Conservation (phyloP, 106 monocot species). For the Agapanthus africanus region DNA sequence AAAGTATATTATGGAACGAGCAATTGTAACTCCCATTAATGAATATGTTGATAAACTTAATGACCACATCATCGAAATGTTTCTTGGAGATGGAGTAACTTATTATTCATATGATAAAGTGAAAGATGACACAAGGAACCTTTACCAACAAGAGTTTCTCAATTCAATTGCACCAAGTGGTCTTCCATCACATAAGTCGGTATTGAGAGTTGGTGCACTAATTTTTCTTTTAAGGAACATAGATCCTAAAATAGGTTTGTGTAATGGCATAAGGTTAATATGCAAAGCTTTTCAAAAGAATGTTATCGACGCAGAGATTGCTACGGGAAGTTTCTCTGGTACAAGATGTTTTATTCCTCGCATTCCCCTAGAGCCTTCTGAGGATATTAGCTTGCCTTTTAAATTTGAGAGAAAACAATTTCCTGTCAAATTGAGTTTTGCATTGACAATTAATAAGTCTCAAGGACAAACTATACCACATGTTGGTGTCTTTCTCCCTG, state of each 20-base stretch:
- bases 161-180: conserved; percentile 13
- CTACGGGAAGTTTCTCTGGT: conserved; percentile 1
- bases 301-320: not conserved
- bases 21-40: conserved; percentile 9
- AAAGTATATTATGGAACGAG: conserved; percentile 3
- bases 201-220: not conserved
- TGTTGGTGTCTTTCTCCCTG: conserved; percentile 10
- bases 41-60: conserved; percentile 14
- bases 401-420: conserved; percentile 16
- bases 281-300: conserved; percentile 4
- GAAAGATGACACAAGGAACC: conserved; percentile 1
- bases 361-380: not conserved
- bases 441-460: conserved; percentile 14
- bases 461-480: conserved; percentile 13
- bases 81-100: not conserved
- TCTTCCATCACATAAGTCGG: conserved; percentile 5
- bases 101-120: conserved; percentile 8
- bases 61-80: not conserved
- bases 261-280: conserved; percentile 14
- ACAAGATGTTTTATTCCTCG: not conserved
- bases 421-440: conserved; percentile 5
- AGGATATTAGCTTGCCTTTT: conserved; percentile 4
- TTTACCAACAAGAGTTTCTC: conserved; percentile 6
- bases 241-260: conserved; percentile 9
- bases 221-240: conserved; percentile 9